A percentile compares a stretch with the other conserved stretches of the same genome.
These are phyloP conservation scores for Sanghuangporus weigelae DNA, from an alignment of 1,284 basidiomycete species.

Conservation along the genomic window DNA sequence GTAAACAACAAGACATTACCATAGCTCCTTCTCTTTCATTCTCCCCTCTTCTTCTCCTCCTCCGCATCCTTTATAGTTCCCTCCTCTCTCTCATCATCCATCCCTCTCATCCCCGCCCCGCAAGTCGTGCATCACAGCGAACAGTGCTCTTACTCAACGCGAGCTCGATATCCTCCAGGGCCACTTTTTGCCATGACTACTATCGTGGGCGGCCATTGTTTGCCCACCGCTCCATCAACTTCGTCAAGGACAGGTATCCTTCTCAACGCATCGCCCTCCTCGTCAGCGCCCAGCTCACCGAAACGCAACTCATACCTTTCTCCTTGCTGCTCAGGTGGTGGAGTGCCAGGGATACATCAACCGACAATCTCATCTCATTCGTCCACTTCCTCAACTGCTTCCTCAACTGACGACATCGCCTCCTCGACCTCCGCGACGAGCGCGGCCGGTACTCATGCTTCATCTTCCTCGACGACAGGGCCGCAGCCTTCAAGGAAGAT, in stretches of 20 bases:
- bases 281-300: slow-evolving; percentile 14
- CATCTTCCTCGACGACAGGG: background rate
- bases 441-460: slow-evolving; percentile 1
- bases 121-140: background rate
- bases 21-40: background rate
- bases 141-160: background rate
- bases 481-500: slow-evolving; percentile 37
- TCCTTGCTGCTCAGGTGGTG: background rate
- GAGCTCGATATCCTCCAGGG: background rate
- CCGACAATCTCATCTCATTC: slow-evolving; percentile 11
- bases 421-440: slow-evolving; percentile 15
- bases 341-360: background rate
- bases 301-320: slow-evolving; percentile 6
- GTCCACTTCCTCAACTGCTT: slow-evolving; percentile 12
- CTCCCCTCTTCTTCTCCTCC: background rate
- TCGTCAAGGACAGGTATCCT: slow-evolving; percentile 7
- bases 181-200: slow-evolving; percentile 6
- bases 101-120: background rate
- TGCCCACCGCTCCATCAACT: slow-evolving; percentile 7
- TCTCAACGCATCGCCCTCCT: slow-evolving; percentile 16
- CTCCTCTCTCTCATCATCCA: background rate
- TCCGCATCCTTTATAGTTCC: background rate
- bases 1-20: background rate
- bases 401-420: slow-evolving; percentile 15
- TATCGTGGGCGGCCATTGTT: slow-evolving; percentile 5